Percentiles rank a stretch among this genome's conserved stretches.
Conservation (phyloP, 2,329 filamentous ascomycete species). For the Ceratocystis colombiana region DNA sequence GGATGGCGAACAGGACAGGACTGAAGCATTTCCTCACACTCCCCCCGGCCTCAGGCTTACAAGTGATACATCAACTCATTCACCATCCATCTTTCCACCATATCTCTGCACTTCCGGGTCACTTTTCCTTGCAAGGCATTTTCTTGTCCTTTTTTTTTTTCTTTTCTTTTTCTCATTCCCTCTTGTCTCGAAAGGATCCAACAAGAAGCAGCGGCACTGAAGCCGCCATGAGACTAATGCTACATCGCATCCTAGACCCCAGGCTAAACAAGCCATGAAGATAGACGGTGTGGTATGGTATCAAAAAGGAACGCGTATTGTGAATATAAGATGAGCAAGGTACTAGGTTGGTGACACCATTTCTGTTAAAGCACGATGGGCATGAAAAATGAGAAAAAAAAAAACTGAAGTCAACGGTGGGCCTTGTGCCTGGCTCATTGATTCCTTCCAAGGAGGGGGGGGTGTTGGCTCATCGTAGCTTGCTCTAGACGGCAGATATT, state of each 20-base stretch:
- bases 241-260: not conserved
- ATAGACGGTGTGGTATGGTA: not conserved
- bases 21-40: not conserved
- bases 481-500: not conserved
- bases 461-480: not conserved
- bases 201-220: not conserved
- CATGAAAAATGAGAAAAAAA: not conserved
- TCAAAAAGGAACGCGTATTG: not conserved
- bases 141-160: not conserved
- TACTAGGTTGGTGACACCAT: constrained; percentile 7
- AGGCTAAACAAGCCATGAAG: not conserved
- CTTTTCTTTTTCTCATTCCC: not conserved
- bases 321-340: not conserved
- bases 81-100: not conserved
- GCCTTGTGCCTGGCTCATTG: not conserved
- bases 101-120: not conserved
- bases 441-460: too few species aligned
- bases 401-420: not conserved
- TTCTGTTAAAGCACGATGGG: not conserved
- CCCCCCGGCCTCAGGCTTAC: too few species aligned
- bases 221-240: not conserved
- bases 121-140: not conserved
- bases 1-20: not conserved
- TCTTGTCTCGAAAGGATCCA: constrained; percentile 4
- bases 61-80: too few species aligned